A percentile compares a stretch with the other conserved stretches of the same genome.
phyloP scores from a whole-genome alignment of 352 stramenopile species.

The Globisporangium cystogenes region DNA sequence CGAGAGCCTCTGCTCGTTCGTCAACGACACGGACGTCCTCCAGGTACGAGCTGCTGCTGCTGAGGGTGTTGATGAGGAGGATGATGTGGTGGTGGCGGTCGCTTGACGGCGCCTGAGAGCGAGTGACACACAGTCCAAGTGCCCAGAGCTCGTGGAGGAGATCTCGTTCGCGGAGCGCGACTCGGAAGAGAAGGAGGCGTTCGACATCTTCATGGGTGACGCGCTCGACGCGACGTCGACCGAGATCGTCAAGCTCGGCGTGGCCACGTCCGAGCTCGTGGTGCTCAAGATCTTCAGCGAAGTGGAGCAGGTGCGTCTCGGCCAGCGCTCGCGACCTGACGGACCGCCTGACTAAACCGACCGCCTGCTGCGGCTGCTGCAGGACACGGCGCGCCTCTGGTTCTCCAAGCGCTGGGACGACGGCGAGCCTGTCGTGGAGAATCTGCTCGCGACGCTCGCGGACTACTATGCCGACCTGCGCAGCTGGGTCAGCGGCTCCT shows the following conservation, averaged over 20 bases:
- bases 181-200: slow-evolving; percentile 67
- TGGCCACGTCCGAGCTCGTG: slow-evolving; percentile 55
- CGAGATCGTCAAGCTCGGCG: slow-evolving; percentile 73
- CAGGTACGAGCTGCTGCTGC: slow-evolving; percentile 32
- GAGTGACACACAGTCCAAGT: slow-evolving; percentile 53
- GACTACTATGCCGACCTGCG: slow-evolving; percentile 74
- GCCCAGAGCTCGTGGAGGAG: slow-evolving; percentile 72
- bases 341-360: too few relatives aligned
- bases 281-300: slow-evolving; percentile 78
- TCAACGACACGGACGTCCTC: slow-evolving; percentile 79
- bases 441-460: slow-evolving; percentile 64
- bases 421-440: slow-evolving; percentile 65
- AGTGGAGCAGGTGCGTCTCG: slow-evolving; percentile 50
- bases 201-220: slow-evolving; percentile 74
- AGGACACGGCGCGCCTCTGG: slow-evolving; percentile 73
- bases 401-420: slow-evolving; percentile 85
- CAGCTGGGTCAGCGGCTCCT: slow-evolving; percentile 72
- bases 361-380: neutral
- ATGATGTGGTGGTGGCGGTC: too few relatives aligned
- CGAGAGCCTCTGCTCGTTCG: slow-evolving; percentile 80
- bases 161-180: slow-evolving; percentile 76
- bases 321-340: too few relatives aligned
- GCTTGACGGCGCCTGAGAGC: too few relatives aligned
- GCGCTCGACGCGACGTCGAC: slow-evolving; percentile 68
- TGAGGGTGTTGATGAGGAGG: too few relatives aligned